phyloP scores from a whole-genome alignment of 176 grass and related monocot genomes.

The Oryza glaberrima region DNA sequence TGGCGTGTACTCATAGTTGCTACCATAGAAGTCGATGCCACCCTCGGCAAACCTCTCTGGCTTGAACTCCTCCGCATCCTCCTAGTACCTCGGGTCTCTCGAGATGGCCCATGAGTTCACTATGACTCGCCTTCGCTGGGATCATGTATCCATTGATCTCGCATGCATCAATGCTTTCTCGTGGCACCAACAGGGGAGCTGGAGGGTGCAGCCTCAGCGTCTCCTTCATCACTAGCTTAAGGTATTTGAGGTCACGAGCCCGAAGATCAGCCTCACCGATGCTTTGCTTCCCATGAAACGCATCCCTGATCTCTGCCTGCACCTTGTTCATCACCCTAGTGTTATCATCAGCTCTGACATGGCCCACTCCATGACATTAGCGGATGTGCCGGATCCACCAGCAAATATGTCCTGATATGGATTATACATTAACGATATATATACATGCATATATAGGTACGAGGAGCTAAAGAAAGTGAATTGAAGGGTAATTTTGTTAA shows the following conservation, averaged over 20 bases:
- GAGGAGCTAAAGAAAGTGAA: too few species aligned
- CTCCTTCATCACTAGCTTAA: constrained; percentile 43
- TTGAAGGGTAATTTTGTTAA: too few species aligned
- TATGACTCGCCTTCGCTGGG: constrained; percentile 43
- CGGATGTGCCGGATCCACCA: constrained; percentile 16
- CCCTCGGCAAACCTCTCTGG: constrained; percentile 47
- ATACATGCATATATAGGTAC: too few species aligned
- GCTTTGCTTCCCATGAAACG: constrained; percentile 1
- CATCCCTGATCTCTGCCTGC: constrained; percentile 34
- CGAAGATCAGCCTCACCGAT: constrained; percentile 29
- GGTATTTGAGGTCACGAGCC: constrained; percentile 22
- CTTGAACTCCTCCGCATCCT: constrained; percentile 35
- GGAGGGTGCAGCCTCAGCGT: not conserved
- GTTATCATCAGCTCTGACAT: constrained; percentile 50
- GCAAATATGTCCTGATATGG: constrained; percentile 17
- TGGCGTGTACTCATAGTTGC: constrained; percentile 42
- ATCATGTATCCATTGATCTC: constrained; percentile 49
- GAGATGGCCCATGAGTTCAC: constrained; percentile 52
- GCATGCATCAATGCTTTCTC: constrained; percentile 38
- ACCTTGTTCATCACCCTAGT: constrained; percentile 46
- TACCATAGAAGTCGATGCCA: constrained; percentile 25
- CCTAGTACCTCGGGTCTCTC: constrained; percentile 51
- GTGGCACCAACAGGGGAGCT: constrained; percentile 39
- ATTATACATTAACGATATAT: not conserved
- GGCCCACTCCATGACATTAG: constrained; percentile 37